Percentiles rank a stretch among this genome's conserved stretches.
phyloP scores from a whole-genome alignment of 208 protist species.

The Balamuthia mandrillaris region DNA sequence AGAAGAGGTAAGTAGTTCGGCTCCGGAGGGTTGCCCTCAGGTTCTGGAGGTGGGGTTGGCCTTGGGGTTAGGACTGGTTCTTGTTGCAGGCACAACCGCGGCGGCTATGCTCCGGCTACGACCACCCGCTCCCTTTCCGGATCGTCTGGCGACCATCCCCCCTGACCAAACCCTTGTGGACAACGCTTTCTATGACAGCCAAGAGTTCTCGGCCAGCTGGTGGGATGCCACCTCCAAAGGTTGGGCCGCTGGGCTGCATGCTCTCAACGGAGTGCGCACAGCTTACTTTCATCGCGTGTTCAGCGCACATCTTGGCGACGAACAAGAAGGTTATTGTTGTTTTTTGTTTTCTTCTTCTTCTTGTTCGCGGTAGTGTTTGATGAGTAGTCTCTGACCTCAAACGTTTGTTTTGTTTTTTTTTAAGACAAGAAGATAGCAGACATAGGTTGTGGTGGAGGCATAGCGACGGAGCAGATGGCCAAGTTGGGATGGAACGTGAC shows the following conservation, averaged over 20 bases:
- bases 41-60: too few relatives aligned
- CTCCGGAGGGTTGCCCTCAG: too few relatives aligned
- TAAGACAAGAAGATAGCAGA: neutral
- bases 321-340: neutral
- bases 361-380: neutral
- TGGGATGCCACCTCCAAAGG: neutral
- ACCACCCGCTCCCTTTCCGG: too few relatives aligned
- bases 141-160: too few relatives aligned
- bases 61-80: too few relatives aligned
- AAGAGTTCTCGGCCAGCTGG: neutral
- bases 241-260: neutral
- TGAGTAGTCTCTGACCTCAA: neutral
- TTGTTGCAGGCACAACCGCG: too few relatives aligned
- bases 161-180: too few relatives aligned
- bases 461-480: neutral
- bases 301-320: neutral
- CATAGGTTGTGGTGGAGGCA: neutral
- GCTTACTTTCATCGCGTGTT: constrained; percentile 5
- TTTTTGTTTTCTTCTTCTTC: neutral
- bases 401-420: neutral
- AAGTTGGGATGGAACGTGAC: neutral
- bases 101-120: too few relatives aligned
- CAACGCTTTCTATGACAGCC: constrained; percentile 6
- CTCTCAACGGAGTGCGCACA: neutral
- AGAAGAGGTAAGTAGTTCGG: too few relatives aligned